These are phyloP conservation scores for Stenogyne calaminthoides DNA, from an alignment of 305 asterid species.

Conservation along the genomic window DNA sequence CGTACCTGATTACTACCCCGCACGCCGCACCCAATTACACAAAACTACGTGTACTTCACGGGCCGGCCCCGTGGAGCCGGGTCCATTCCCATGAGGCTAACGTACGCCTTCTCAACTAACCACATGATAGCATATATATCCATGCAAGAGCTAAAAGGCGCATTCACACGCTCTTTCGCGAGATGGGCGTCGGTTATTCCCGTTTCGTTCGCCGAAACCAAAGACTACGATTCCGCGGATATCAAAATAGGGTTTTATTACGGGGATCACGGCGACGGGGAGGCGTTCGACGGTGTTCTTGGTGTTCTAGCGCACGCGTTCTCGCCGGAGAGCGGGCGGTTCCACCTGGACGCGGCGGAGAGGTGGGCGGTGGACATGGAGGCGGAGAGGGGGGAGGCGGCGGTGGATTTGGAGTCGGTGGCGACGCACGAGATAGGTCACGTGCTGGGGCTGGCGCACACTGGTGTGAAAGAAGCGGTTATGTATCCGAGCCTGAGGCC, in stretches of 20 bases:
- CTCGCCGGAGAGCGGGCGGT: constrained; percentile 77
- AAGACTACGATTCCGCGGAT: constrained; percentile 61
- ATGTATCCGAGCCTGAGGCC: constrained; percentile 85
- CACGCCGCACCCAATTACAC: constrained; percentile 17
- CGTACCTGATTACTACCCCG: constrained; percentile 37
- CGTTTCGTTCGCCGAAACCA: constrained; percentile 47
- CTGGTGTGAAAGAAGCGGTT: constrained; percentile 57
- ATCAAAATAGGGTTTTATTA: constrained; percentile 69
- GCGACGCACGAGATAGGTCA: constrained; percentile 91
- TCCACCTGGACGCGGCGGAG: constrained; percentile 92
- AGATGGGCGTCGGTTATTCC: constrained; percentile 81
- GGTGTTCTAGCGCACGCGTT: constrained; percentile 88
- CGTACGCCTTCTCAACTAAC: constrained; percentile 57
- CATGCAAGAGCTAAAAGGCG: constrained; percentile 35
- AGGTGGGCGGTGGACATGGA: constrained; percentile 78
- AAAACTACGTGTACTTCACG: constrained; percentile 48
- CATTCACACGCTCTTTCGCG: constrained; percentile 56
- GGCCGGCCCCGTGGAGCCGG: constrained; percentile 62
- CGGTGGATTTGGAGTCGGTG: constrained; percentile 84
- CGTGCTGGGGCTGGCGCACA: constrained; percentile 69
- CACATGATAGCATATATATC: constrained; percentile 38
- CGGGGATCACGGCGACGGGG: constrained; percentile 88
- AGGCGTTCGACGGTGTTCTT: constrained; percentile 77
- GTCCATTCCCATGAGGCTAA: constrained; percentile 58
- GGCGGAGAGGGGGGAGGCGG: constrained; percentile 48